Evolutionary conservation across 768 basidiomycete species (phyloP), one percentile per base, ranked within the genome.

Genomic region (Collybiopsis confluens): DNA sequence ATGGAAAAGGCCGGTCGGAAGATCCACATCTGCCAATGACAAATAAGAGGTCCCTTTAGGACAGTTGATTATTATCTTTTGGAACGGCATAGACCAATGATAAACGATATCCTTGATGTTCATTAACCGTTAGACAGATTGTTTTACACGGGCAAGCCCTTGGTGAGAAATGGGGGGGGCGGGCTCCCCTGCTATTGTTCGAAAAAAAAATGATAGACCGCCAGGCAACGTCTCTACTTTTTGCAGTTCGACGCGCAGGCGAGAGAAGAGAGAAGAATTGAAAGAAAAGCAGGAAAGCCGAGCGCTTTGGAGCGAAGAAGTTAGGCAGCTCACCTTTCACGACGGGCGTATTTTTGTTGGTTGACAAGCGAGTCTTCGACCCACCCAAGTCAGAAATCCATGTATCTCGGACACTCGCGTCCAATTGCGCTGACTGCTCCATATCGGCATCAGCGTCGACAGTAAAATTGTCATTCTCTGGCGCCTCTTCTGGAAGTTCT

Each of bases 401-500:
- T 54, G 69, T 70, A 37, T 65, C 61, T 28, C 68, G 63, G 28
- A 72, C 59, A 23, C 61, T 52, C 9, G 50, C 58, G 30, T 70
- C 71, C 35, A 76, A 57, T 54, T 67, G 65, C 8, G 70, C 67
- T 4, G 65, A 59, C 46, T 78, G 66, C 38, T 80, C 80, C 61
- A 78, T 76, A 59, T 72, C 65, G 47, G 62, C 52, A 15, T 74
- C 68, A n/a, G 27, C 56, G 47, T 53, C 57, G 18, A 58, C 33
- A 30, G 44, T 16, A 45, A 55, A 36, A 55, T 35, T 56, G 35
- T 59, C 59, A 6, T 55, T 63, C 35, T 75, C 75, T 27, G 77
- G 75, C 20, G 79, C 77, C 38, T 78, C 80, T 54, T 85, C 79
- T 15, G 76, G 70, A 51, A 93, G 62, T 62, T 90, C 83, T 38